Base-by-base conservation (phyloP, 2,329 filamentous ascomycete species). In the Daldinia sp. region DNA sequence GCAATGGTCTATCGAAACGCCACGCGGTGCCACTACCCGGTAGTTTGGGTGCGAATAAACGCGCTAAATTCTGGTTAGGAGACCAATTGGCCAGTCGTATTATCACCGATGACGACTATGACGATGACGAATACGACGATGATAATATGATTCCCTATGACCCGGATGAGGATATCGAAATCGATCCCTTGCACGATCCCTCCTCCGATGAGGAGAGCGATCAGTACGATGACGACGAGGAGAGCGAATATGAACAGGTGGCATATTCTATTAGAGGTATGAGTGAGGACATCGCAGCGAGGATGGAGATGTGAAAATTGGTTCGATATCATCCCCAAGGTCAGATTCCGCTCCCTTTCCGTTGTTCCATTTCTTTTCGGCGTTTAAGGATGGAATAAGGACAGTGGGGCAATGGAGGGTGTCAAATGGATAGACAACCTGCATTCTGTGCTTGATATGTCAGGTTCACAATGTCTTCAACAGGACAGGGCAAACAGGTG, bases 51-150 rank as follows among this genome's bases (percentile, higher is more conserved):
- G 89, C 89, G 6, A 87, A 86, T 71, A 97, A 97, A 81, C 89
- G 94, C 47, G 92, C 93, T 11, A 87, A 85, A 64, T 97, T 92
- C 77, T 97, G 94, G 94, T 85, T 97, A 3, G 93, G 93, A 39
- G 88, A 92, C 64, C 83, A 81, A 52, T 78, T 84, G 53, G 84
- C 81, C 4, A 80, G 82, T 70, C 74, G 82, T 29, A 75, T 85
- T 3, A 76, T 76, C 3, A 77, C 76, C 3, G 79, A 81, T 21
- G 78, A 79, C 27, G 83, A 86, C 2, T 74, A 78, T 13, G 83
- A 85, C 41, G 81, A 80, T 47, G 74, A 78, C 4, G 77, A 81
- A 43, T 79, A 82, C 60, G 83, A 87, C 53, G 71, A 75, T 30
- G 75, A 77, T 21, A 72, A 74, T 23, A 81, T 81, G 10, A 75